Percentiles rank a stretch among this genome's conserved stretches.
Evolutionary conservation across 306 rosid genomes (phyloP).

Genomic region (Dalbergia oliveri): DNA sequence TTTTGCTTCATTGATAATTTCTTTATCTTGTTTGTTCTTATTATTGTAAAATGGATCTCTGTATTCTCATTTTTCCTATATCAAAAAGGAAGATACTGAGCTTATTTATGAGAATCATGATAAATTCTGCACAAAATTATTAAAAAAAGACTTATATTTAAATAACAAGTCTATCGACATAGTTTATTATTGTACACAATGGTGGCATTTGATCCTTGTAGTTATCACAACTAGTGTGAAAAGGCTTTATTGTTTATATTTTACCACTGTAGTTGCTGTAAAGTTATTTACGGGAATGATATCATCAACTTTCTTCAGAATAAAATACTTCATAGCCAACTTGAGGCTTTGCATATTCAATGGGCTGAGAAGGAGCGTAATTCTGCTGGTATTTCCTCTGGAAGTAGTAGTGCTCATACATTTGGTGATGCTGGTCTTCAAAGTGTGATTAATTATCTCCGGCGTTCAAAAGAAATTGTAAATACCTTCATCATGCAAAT

Average conservation of each 20-base stretch:
- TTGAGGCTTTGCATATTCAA: conserved; percentile 92
- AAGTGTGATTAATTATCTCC: conserved; percentile 82
- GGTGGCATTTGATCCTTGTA: not conserved
- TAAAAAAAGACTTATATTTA: not conserved
- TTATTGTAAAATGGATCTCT: not conserved
- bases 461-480: conserved; percentile 93
- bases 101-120: too few species aligned
- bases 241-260: not conserved
- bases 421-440: conserved; percentile 73
- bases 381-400: conserved; percentile 72
- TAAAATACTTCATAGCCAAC: conserved; percentile 83
- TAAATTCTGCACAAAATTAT: too few species aligned
- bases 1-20: not conserved
- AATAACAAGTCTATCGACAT: not conserved
- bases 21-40: too few species aligned
- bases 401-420: conserved; percentile 53
- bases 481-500: conserved; percentile 34
- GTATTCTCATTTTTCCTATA: too few species aligned
- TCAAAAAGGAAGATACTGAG: too few species aligned
- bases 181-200: not conserved
- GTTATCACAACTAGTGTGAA: not conserved
- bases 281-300: conserved; percentile 14
- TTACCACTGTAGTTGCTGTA: not conserved
- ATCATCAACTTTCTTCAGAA: conserved; percentile 61
- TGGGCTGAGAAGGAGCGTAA: conserved; percentile 86